phyloP scores from a whole-genome alignment of 2,329 filamentous ascomycete species.

The Talaromyces marneffei region DNA sequence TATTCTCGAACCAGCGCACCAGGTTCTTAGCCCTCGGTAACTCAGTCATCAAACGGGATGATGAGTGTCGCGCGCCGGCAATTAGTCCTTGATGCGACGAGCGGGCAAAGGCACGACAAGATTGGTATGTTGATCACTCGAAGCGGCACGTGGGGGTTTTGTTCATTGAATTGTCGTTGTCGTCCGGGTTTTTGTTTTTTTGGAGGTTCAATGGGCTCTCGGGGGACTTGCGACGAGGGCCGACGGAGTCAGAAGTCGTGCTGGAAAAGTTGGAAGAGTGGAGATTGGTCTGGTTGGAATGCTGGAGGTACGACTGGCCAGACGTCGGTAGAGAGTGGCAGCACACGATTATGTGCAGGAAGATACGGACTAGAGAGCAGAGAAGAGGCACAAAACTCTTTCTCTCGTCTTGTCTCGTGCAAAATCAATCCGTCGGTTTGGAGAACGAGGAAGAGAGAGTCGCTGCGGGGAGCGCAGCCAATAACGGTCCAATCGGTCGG shows the following conservation, averaged over 20 bases:
- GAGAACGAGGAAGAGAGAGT: background rate
- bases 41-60: constrained; percentile 13
- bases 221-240: background rate
- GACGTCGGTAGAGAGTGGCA: background rate
- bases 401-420: background rate
- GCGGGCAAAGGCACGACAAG: background rate
- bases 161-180: background rate
- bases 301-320: background rate
- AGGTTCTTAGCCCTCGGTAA: constrained; percentile 13
- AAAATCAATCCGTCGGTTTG: background rate
- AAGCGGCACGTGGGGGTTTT: background rate
- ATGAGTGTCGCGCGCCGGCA: background rate
- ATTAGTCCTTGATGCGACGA: background rate
- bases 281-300: background rate
- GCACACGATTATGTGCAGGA: background rate
- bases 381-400: background rate
- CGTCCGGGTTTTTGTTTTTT: too few relatives aligned
- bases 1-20: constrained; percentile 15
- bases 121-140: background rate
- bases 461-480: background rate
- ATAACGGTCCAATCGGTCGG: background rate
- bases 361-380: background rate
- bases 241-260: background rate
- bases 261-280: constrained; percentile 1
- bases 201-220: background rate